Evolutionary conservation across 202 grass and related monocot genomes (phyloP), one percentile per base, ranked within the genome.

Genomic region (Cymbopogon flexuosus): DNA sequence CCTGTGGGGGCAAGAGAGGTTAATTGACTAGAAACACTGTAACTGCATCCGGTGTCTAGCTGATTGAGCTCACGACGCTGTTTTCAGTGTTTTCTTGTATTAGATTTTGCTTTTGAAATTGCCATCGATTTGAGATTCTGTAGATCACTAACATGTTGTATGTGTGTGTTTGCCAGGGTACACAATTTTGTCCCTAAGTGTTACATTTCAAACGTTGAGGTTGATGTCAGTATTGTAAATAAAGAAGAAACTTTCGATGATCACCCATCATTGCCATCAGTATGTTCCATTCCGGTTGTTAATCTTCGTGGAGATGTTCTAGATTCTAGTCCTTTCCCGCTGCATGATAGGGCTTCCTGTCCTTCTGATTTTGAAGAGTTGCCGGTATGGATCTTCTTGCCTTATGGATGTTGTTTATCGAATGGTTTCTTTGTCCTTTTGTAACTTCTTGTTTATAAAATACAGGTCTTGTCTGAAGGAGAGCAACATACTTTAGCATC

Each of bases 381-480:
- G 40, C 91, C 90, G 0, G 94, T 96, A 88, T 73, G 63, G 2
- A 56, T 59, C 43, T 80, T 70, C 8, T 60, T 79, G 31, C 13
- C 42, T 71, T 70, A 10, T 6, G 3, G 4, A 37, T 41, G 0
- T 18, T 81, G 0, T 69, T 63, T 36, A 39, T 79, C 1, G 14
- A 49, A 23, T 34, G 31, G 1, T 30, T 81, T 77, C 3, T 73
- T 82, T 69, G 3, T 52, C 29, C 0, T 87, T 16, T 73, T 82
- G 21, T 79, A 58, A 52, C 64, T n/a, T 16, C 66, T 3, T 58
- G 6, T 79, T 76, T 83, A 23, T 31, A 34, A 81, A 34, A 81
- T 81, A 6, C 79, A 97, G 93, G 93, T 95, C 74, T 90, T 95
- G 78, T 91, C 92, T 70, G 77, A 90, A 84, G 68, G 79, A 18